Conservation (phyloP, 2,329 filamentous ascomycete species). For the Grosmannia clavigera region DNA sequence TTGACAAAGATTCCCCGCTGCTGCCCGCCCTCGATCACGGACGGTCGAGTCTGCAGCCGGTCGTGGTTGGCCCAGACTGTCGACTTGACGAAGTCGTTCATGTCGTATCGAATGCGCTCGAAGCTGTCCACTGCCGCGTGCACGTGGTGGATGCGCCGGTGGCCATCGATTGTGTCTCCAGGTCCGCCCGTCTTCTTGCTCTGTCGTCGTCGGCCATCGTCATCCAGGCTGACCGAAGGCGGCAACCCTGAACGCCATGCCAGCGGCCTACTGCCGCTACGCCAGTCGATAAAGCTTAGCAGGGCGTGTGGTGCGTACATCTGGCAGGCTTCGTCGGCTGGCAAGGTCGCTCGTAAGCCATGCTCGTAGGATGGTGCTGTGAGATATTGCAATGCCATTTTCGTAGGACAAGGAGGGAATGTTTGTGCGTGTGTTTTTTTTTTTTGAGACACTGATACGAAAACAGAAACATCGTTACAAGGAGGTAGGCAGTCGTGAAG, state of each 20-base stretch:
- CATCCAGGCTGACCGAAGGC: not conserved
- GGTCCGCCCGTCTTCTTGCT: not conserved
- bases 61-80: constrained; percentile 16
- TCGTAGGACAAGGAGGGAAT: too few relatives aligned
- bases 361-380: too few relatives aligned
- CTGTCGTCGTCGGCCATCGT: not conserved
- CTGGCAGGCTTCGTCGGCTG: not conserved
- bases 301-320: not conserved
- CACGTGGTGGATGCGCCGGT: not conserved
- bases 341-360: too few relatives aligned
- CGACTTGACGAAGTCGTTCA: constrained; percentile 10
- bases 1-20: constrained; percentile 19
- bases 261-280: not conserved
- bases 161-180: not conserved
- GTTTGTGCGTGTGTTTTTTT: too few relatives aligned
- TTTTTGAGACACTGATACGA: too few relatives aligned
- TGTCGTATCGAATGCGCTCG: constrained; percentile 6
- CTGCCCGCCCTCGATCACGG: constrained; percentile 18
- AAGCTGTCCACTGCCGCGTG: not conserved
- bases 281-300: constrained; percentile 5
- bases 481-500: too few relatives aligned
- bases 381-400: too few relatives aligned
- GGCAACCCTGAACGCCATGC: constrained; percentile 8
- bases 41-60: constrained; percentile 17
- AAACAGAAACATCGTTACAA: too few relatives aligned